phyloP scores from a whole-genome alignment of 2,329 filamentous ascomycete genomes.

The Hymenoscyphus infarciens region DNA sequence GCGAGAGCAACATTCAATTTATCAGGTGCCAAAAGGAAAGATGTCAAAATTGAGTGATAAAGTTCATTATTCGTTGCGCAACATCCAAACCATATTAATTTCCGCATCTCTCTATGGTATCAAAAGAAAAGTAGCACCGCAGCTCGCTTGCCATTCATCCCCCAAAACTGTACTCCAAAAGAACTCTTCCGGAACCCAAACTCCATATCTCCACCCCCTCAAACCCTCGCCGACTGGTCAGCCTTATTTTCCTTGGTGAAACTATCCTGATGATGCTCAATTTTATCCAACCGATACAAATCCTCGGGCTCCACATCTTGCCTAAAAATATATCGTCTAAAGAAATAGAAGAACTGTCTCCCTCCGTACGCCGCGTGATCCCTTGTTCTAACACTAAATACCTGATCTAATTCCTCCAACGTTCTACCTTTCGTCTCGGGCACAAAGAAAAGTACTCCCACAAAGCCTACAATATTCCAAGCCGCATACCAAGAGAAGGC shows the following conservation, averaged over 20 bases:
- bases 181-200: neutral
- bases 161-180: neutral
- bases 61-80: neutral
- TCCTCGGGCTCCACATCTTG: conserved; percentile 16
- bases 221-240: conserved; percentile 15
- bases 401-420: conserved; percentile 12
- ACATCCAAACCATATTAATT: neutral
- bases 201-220: neutral
- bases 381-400: conserved; percentile 11
- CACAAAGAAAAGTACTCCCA: conserved; percentile 13
- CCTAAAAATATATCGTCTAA: conserved; percentile 18
- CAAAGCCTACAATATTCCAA: conserved; percentile 40
- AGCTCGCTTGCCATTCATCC: neutral
- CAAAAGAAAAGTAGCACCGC: neutral
- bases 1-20: no score
- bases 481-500: conserved; percentile 51
- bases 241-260: conserved; percentile 13
- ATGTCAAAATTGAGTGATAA: neutral
- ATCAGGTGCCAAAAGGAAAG: no score
- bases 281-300: conserved; percentile 11
- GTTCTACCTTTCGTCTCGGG: conserved; percentile 13
- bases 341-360: conserved; percentile 30
- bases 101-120: neutral
- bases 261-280: conserved; percentile 10
- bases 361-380: conserved; percentile 15